Evolutionary conservation across 2,329 filamentous ascomycete genomes (phyloP).

Genomic region (Colletotrichum sp.): DNA sequence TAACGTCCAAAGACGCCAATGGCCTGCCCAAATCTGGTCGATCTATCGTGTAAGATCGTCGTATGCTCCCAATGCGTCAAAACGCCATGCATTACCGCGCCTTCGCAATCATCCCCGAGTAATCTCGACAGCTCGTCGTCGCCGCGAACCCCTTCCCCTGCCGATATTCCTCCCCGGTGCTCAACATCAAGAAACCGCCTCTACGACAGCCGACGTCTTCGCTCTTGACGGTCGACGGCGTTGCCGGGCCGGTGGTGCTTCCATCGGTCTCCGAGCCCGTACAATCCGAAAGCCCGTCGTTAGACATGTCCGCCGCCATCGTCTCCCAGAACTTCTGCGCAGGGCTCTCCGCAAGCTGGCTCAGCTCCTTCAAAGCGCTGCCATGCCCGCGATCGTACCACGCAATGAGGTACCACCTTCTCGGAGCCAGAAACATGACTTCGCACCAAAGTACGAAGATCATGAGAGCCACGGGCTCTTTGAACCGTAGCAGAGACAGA

Average conservation of each 20-base stretch:
- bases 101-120: not conserved
- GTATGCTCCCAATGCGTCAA: not conserved
- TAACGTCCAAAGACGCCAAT: not conserved
- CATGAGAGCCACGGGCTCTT: conserved; percentile 18
- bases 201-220: not conserved
- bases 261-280: not conserved
- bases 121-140: not conserved
- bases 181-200: not conserved
- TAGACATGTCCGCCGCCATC: not conserved
- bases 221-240: not conserved
- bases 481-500: not conserved
- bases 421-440: conserved; percentile 13
- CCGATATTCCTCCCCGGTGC: conserved; percentile 3
- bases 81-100: not conserved
- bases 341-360: not conserved
- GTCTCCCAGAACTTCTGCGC: conserved; percentile 14
- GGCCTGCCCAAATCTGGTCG: not conserved
- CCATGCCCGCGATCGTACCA: conserved; percentile 13
- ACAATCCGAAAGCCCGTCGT: not conserved
- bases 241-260: not conserved
- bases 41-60: not conserved
- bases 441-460: conserved; percentile 18
- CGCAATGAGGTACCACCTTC: conserved; percentile 15
- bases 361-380: conserved; percentile 1
- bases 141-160: not conserved